Base-by-base conservation (phyloP, 306 rosid genomes). In the Gastrolobium bilobum region DNA sequence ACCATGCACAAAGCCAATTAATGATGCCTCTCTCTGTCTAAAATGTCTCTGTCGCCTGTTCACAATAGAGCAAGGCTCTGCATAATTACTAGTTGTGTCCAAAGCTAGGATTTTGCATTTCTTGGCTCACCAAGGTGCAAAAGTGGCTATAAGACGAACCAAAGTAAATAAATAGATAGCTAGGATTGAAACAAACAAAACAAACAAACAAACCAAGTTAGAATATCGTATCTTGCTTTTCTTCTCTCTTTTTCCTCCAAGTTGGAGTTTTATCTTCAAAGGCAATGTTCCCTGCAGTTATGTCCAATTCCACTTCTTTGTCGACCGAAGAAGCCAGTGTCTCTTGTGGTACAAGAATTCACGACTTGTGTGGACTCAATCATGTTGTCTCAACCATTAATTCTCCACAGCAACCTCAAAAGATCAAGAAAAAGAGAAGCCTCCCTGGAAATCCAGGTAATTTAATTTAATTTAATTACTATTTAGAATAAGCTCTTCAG, bases 361-460 rank as follows among this genome's bases (percentile, higher is more conserved):
- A 88, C 10, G 86, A 87, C 63, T 84, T 86, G 26, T 78, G 68
- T 67, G 86, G 89, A 56, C 75, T 85, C 61, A 83, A 87, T 59
- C 87, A 87, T 1, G 33, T 83, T 0, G 73, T 84, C 43, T 85
- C 94, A 65, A 72, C 83, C 51, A 47, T 77, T 67, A 38, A 71
- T 66, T 65, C 81, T 70, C 71, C 64, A 63, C 88, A 81, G 39
- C 89, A 79, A 30, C 84, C 89, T 13, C 88, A 73, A 40, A 91
- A 89, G 79, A 68, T 76, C 54, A 90, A 91, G 91, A 94, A 85
- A 86, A 94, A 94, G 71, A 88, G 98, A 85, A 94, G 80, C 84
- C 92, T 90, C 64, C 98, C 98, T 8, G 98, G 98, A 58, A 90
- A 94, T 57, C 98, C 98, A 59, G 98, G 98, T 91, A 81, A 10